Percentiles rank a stretch among this genome's conserved stretches.
Conservation (phyloP, 2,329 filamentous ascomycete species). For the Ophiostoma fasciatum region DNA sequence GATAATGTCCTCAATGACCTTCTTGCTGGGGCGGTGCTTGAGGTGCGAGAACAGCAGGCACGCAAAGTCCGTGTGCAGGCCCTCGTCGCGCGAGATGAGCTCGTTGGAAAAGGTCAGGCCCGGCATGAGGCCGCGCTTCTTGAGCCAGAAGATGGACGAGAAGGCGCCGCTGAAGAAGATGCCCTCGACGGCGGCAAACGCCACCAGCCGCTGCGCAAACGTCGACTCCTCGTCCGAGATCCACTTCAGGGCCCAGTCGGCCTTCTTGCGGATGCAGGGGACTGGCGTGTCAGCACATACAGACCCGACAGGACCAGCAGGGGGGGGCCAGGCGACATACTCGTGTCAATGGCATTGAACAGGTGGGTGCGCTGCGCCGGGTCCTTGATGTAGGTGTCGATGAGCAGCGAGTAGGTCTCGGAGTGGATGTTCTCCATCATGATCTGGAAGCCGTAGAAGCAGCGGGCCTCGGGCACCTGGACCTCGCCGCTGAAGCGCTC, state of each 20-base stretch:
- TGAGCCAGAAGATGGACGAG: slow-evolving; percentile 98
- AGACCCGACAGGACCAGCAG: too few species aligned
- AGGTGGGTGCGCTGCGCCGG: slow-evolving; percentile 84
- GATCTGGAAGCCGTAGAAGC: slow-evolving; percentile 99
- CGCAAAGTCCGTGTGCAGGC: slow-evolving; percentile 97
- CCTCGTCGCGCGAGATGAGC: slow-evolving; percentile 98
- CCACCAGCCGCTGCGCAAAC: slow-evolving; percentile 88
- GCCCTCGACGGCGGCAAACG: slow-evolving; percentile 94
- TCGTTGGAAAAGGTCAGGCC: slow-evolving; percentile 99
- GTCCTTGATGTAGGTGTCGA: slow-evolving; percentile 99
- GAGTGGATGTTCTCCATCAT: slow-evolving; percentile 99
- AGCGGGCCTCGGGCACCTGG: slow-evolving; percentile 92
- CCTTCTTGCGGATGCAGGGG: slow-evolving; percentile 96
- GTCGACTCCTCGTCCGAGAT: slow-evolving; percentile 87
- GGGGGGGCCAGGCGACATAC: too few species aligned
- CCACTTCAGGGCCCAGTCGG: slow-evolving; percentile 93
- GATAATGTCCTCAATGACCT: slow-evolving; percentile 76
- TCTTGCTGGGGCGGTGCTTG: slow-evolving; percentile 73
- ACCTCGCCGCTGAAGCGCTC: slow-evolving; percentile 97
- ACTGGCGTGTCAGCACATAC: slow-evolving; percentile 52
- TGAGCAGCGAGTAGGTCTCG: slow-evolving; percentile 96
- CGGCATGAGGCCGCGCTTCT: slow-evolving; percentile 99
- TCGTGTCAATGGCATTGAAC: slow-evolving; percentile 98
- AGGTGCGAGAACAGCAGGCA: slow-evolving; percentile 96
- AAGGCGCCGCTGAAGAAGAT: slow-evolving; percentile 99